Base-by-base conservation (phyloP, 306 rosid species). In the Fragaria ananassa region DNA sequence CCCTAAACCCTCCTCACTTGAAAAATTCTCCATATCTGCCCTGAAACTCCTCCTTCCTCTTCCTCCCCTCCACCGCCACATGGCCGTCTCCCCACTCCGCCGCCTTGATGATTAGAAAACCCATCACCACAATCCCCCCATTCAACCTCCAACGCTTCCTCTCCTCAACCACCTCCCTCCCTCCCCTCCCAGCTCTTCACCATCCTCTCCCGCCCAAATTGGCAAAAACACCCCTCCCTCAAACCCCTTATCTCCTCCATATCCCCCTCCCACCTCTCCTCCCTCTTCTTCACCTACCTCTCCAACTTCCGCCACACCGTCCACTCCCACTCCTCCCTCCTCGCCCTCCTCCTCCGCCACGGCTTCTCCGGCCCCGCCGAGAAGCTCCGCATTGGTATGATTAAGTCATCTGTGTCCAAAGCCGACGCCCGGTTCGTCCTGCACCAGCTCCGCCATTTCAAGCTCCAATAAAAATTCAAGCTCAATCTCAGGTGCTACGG, bases 221-320 rank as follows among this genome's bases (percentile, higher is more conserved):
- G 98, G 97, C 88, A 76, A 51, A 82, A 78, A 57, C 76, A 91
- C 29, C 90, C 96, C 25, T 83, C 88, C 12, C 76, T 91, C 12
- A 58, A 83, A 5, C 60, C 71, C 46, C 58, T 91, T 8, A 58
- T 85, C 82, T 90, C 97, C 2, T 80, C 80, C 57, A 72, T 93
- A 17, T 80, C 91, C 75, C 83, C 93, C 1, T 56, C 88, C 37
- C 88, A 81, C 68, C 84, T 93, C 67, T 85, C 89, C 27, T 61
- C 88, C 13, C 83, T 93, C 76, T 80, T 91, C 87, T 91, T 89
- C 91, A 76, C 75, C 61, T 93, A 90, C 93, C 89, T 91, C 76
- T 81, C 69, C 17, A 74, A 85, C 14, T 91, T 78, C 85, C 70
- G 31, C 11, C 98, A 85, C 87, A 83, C 75, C 72, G 85, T 85